Conservation (phyloP, 2,329 filamentous ascomycete species). For the Colletotrichum sublineola region DNA sequence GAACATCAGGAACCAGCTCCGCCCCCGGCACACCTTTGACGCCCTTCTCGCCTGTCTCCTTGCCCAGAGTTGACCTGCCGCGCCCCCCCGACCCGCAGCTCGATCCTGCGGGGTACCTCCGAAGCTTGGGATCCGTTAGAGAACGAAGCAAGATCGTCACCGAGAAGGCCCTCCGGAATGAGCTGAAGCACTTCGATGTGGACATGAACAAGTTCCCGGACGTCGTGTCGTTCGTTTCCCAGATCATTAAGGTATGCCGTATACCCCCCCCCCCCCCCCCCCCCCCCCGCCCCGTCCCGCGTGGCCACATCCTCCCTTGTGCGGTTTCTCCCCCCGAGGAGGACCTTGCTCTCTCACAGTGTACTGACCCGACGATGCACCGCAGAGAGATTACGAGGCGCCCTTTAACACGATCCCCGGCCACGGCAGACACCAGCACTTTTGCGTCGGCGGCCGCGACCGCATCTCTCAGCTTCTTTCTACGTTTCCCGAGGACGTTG, state of each 20-base stretch:
- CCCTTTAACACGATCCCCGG: slow-evolving; percentile 78
- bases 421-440: slow-evolving; percentile 90
- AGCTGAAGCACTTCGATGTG: slow-evolving; percentile 88
- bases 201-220: slow-evolving; percentile 87
- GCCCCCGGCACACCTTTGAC: slow-evolving; percentile 63
- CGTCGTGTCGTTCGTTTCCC: slow-evolving; percentile 88
- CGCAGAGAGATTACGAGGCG: slow-evolving; percentile 67
- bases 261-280: too few relatives aligned
- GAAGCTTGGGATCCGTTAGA: slow-evolving; percentile 88
- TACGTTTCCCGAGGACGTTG: slow-evolving; percentile 76
- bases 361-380: slow-evolving; percentile 26
- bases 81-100: slow-evolving; percentile 87
- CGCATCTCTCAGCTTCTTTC: slow-evolving; percentile 78
- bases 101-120: slow-evolving; percentile 90
- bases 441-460: slow-evolving; percentile 82
- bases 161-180: slow-evolving; percentile 81
- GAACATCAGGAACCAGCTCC: slow-evolving; percentile 64
- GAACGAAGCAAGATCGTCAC: slow-evolving; percentile 81
- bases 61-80: slow-evolving; percentile 85
- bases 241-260: slow-evolving; percentile 88
- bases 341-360: not conserved
- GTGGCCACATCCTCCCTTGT: not conserved
- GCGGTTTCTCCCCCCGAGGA: not conserved
- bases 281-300: not conserved
- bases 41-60: slow-evolving; percentile 64